A percentile compares a stretch with the other conserved stretches of the same genome.
Conservation (phyloP, 1,139 yeast species). For the Candida sanyaensis region DNA sequence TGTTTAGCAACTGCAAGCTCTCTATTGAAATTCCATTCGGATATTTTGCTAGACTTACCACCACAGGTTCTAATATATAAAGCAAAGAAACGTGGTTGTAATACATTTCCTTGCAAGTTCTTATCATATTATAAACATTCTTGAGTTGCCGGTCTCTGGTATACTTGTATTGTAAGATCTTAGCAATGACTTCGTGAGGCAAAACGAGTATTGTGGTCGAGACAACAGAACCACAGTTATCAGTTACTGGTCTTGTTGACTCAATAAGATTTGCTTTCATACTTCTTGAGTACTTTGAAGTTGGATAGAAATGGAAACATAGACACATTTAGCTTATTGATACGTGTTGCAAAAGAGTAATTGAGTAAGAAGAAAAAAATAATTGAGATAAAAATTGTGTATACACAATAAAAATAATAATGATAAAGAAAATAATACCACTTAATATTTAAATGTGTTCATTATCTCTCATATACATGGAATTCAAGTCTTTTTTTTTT, state of each 20-base stretch:
- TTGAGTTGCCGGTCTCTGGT: neutral
- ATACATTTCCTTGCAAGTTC: conserved; percentile 7
- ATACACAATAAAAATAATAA: too few species aligned
- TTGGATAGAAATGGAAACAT: neutral
- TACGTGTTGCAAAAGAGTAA: neutral
- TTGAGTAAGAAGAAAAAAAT: neutral
- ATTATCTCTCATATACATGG: too few species aligned
- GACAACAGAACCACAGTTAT: too few species aligned
- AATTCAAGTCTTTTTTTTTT: too few species aligned
- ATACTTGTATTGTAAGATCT: conserved; percentile 4
- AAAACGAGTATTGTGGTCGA: conserved; percentile 2
- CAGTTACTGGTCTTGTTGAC: neutral
- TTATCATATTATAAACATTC: conserved; percentile 5
- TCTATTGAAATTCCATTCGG: conserved; percentile 3
- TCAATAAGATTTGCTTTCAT: neutral
- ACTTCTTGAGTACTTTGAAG: neutral
- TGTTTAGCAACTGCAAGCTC: neutral
- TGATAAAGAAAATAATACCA: too few species aligned
- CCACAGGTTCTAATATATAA: conserved; percentile 4
- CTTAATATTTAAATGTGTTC: too few species aligned
- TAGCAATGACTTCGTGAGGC: conserved; percentile 6
- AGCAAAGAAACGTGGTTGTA: conserved; percentile 3
- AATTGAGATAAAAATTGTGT: neutral
- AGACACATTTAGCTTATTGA: conserved; percentile 1
- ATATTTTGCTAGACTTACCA: neutral